phyloP scores from a whole-genome alignment of 1,139 yeast genomes.

The Nakaseomyces uthaithaninus region DNA sequence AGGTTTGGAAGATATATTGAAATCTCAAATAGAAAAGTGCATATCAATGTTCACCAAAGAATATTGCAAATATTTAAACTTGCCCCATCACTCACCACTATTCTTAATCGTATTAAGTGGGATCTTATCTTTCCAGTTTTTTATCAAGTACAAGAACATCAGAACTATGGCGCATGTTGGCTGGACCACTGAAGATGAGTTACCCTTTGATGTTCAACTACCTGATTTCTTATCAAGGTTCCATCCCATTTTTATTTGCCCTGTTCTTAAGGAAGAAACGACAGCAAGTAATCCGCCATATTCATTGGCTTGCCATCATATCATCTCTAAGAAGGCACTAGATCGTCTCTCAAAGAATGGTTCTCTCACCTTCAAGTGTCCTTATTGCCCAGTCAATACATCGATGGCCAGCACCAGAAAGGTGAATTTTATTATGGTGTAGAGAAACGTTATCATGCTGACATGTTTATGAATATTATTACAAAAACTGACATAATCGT shows the following conservation, averaged over 20 bases:
- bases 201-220: slow-evolving; percentile 52
- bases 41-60: slow-evolving; percentile 50
- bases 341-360: slow-evolving; percentile 35
- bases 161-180: slow-evolving; percentile 40
- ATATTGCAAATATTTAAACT: slow-evolving; percentile 54
- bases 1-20: slow-evolving; percentile 15
- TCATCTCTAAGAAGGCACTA: slow-evolving; percentile 47
- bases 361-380: slow-evolving; percentile 48
- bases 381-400: slow-evolving; percentile 50
- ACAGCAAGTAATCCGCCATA: slow-evolving; percentile 52
- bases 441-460: slow-evolving; percentile 1
- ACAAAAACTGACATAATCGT: no score
- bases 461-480: neutral
- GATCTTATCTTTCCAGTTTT: slow-evolving; percentile 59
- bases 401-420: slow-evolving; percentile 26
- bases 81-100: slow-evolving; percentile 65
- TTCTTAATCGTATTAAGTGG: slow-evolving; percentile 65
- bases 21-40: slow-evolving; percentile 22
- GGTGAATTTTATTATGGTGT: slow-evolving; percentile 28
- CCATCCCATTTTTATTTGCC: slow-evolving; percentile 87
- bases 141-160: slow-evolving; percentile 52
- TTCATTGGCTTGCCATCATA: slow-evolving; percentile 58
- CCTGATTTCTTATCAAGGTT: slow-evolving; percentile 45
- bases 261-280: slow-evolving; percentile 80
- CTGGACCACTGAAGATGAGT: slow-evolving; percentile 49